phyloP scores from a whole-genome alignment of 1,284 basidiomycete species.

The Meira miltonrushii region DNA sequence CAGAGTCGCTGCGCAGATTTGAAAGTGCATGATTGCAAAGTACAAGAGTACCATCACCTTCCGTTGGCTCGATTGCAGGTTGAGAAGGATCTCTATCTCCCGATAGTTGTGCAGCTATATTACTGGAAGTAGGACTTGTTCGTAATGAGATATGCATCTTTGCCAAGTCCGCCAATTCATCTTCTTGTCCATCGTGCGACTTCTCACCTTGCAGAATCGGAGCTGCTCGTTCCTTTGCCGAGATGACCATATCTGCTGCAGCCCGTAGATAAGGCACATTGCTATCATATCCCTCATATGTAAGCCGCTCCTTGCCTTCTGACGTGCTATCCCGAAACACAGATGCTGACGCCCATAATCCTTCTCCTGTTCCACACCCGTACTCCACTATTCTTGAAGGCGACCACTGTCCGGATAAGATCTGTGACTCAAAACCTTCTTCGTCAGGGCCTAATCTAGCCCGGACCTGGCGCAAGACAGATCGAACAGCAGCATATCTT shows the following conservation, averaged over 20 bases:
- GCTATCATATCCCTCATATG: conserved; percentile 27
- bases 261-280: conserved; percentile 25
- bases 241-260: conserved; percentile 20
- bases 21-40: conserved; percentile 81
- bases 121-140: background rate
- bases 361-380: conserved; percentile 35
- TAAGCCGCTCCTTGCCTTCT: background rate
- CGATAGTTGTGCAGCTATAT: background rate
- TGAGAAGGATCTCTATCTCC: background rate
- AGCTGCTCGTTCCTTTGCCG: background rate
- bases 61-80: background rate
- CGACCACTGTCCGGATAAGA: conserved; percentile 18
- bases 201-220: conserved; percentile 2
- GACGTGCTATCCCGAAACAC: conserved; percentile 21
- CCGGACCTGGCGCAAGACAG: background rate
- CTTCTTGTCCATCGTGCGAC: background rate
- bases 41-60: conserved; percentile 59
- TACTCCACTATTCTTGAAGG: conserved; percentile 36
- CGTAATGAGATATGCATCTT: background rate
- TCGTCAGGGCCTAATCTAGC: conserved; percentile 3
- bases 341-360: conserved; percentile 40
- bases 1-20: conserved; percentile 62
- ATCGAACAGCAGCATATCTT: conserved; percentile 2
- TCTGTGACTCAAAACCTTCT: background rate
- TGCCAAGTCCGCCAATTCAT: background rate